Percentiles rank a stretch among this genome's conserved stretches.
phyloP scores from a whole-genome alignment of 805 yeast species.

The Jamesozyma piceae region DNA sequence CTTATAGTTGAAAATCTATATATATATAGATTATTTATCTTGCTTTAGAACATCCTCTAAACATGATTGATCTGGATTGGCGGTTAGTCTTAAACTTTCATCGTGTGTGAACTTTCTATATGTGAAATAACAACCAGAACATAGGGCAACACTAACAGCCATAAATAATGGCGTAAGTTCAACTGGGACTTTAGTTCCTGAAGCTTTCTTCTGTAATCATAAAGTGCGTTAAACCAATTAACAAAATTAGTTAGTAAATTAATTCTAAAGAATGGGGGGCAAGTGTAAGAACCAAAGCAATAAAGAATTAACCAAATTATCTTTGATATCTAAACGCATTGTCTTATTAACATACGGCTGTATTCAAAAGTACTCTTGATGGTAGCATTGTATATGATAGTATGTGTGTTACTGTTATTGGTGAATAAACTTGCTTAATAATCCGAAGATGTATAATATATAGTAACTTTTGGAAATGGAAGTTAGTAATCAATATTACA shows the following conservation, averaged over 20 bases:
- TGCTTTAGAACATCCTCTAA: conserved; percentile 22
- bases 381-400: conserved; percentile 5
- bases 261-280: neutral
- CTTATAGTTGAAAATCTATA: neutral
- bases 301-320: neutral
- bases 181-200: conserved; percentile 37
- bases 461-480: neutral
- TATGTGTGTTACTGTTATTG: neutral
- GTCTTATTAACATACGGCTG: conserved; percentile 7
- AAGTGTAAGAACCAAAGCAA: neutral
- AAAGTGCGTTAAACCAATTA: neutral
- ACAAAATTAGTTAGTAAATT: neutral
- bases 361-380: conserved; percentile 4
- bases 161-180: conserved; percentile 51
- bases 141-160: conserved; percentile 45
- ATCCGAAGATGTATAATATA: neutral
- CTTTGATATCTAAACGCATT: no score
- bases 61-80: conserved; percentile 35
- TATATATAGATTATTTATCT: neutral
- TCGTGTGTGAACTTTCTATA: conserved; percentile 44
- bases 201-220: conserved; percentile 28
- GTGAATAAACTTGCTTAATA: neutral
- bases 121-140: conserved; percentile 43
- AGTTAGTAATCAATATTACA: no score
- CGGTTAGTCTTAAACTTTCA: conserved; percentile 39